phyloP scores from a whole-genome alignment of 306 rosid genomes.

The Cucurbita argyrosperma region DNA sequence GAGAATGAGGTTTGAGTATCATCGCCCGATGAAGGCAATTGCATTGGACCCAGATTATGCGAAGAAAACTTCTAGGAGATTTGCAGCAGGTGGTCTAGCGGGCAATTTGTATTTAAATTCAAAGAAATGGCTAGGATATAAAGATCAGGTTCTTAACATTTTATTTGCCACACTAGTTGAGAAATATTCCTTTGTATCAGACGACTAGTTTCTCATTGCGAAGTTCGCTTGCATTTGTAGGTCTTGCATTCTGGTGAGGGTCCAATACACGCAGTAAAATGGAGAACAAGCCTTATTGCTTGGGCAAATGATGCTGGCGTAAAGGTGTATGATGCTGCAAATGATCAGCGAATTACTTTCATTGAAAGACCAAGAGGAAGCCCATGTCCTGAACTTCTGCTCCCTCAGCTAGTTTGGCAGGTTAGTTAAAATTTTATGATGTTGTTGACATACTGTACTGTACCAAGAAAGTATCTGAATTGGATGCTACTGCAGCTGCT shows the following conservation, averaged over 20 bases:
- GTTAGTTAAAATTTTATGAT: slow-evolving; percentile 35
- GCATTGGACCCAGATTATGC: slow-evolving; percentile 81
- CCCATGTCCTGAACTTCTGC: slow-evolving; percentile 82
- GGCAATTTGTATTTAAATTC: slow-evolving; percentile 75
- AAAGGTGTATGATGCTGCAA: slow-evolving; percentile 83
- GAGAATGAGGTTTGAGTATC: slow-evolving; percentile 78
- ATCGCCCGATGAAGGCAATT: slow-evolving; percentile 89
- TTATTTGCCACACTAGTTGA: background rate
- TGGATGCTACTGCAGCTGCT: slow-evolving; percentile 7
- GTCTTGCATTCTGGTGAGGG: slow-evolving; percentile 99
- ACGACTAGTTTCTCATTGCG: slow-evolving; percentile 8
- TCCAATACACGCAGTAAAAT: slow-evolving; percentile 87
- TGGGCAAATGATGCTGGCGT: slow-evolving; percentile 98
- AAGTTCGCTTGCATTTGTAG: slow-evolving; percentile 16
- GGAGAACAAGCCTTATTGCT: slow-evolving; percentile 94
- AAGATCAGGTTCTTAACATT: slow-evolving; percentile 62
- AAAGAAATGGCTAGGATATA: slow-evolving; percentile 88
- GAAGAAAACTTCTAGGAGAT: slow-evolving; percentile 65
- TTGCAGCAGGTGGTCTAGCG: slow-evolving; percentile 93
- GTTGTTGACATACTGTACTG: slow-evolving; percentile 8
- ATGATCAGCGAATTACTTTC: slow-evolving; percentile 83
- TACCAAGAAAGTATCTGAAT: slow-evolving; percentile 4
- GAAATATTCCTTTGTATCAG: background rate
- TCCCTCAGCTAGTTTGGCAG: slow-evolving; percentile 98
- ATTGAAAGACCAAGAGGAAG: slow-evolving; percentile 90